A percentile compares a stretch with the other conserved stretches of the same genome.
phyloP scores from a whole-genome alignment of 2,329 filamentous ascomycete genomes.

The Neonectria ditissima region DNA sequence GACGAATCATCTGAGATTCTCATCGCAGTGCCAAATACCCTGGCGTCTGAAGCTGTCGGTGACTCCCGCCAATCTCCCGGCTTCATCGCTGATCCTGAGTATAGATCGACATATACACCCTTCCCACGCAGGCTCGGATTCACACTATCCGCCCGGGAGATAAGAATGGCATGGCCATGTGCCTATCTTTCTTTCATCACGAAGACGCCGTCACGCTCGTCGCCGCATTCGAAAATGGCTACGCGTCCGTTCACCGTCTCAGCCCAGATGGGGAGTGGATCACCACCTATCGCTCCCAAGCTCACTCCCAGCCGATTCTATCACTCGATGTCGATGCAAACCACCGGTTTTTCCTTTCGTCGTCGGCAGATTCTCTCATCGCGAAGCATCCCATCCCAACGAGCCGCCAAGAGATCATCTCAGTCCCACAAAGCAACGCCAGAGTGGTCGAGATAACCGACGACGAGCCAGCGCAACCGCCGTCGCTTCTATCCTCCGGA shows the following conservation, averaged over 20 bases:
- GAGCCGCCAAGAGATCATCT: constrained; percentile 41
- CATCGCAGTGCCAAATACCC: constrained; percentile 83
- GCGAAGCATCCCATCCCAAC: constrained; percentile 77
- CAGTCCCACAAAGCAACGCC: constrained; percentile 34
- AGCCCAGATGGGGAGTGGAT: constrained; percentile 56
- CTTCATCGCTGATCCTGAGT: constrained; percentile 13
- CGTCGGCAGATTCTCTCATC: constrained; percentile 83
- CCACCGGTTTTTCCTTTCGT: constrained; percentile 77
- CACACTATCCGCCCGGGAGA: constrained; percentile 65
- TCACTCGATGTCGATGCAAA: constrained; percentile 71
- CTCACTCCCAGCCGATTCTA: constrained; percentile 84
- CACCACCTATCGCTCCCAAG: constrained; percentile 71
- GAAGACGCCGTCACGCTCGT: constrained; percentile 69
- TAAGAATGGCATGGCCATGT: constrained; percentile 89
- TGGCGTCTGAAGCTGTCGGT: constrained; percentile 75
- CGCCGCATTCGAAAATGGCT: constrained; percentile 88
- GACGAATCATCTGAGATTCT: constrained; percentile 62
- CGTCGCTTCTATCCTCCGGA: constrained; percentile 44
- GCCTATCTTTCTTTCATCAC: constrained; percentile 71
- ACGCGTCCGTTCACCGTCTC: constrained; percentile 73
- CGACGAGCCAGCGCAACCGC: constrained; percentile 15
- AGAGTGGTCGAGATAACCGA: constrained; percentile 45
- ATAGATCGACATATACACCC: constrained; percentile 83
- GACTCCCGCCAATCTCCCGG: not conserved
- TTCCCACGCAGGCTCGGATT: constrained; percentile 79